Base-by-base conservation (phyloP, 1,139 yeast genomes). In the Pichia terricola region DNA sequence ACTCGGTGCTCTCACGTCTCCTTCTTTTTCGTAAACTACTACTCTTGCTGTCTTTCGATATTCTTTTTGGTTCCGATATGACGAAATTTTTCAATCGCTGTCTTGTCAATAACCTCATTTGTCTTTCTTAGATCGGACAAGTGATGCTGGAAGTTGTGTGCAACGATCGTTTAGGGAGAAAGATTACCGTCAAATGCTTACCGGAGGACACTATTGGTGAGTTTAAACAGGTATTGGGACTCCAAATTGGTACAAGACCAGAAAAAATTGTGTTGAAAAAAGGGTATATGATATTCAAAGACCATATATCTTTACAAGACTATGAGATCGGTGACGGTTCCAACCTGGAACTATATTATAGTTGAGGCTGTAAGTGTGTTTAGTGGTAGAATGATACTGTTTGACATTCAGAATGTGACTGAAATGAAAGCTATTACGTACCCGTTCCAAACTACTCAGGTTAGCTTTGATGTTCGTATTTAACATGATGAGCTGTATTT, bases 251-350 rank as follows among this genome's bases (percentile, higher is more conserved):
- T 3, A 82, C 89, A 1, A 67, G 79, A 1, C 67, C 75, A 39
- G 83, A 79, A 35, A 86, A 86, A 61, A 67, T 81, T 51, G 72
- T 79, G 2, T 63, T 85, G 52, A 84, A 82, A 60, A 85, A 82
- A 56, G 94, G 94, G 0, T 81, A 88, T 57, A 81, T 79, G 49
- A 77, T 85, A 0, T 81, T 77, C 62, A 89, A 89, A 60, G 94
- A 91, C 57, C 97, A 88, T 58, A 89, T 91, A 47, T 73, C 89
- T 0, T 68, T 91, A 43, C 95, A 83, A 27, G 98, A 91, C 61
- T 91, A 94, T 60, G 98, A 91, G 62, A 78, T 91, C 16, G 95
- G 88, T 58, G 83, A 88, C 61, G 95, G 95, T 26, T 81, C 84
- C 54, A 86, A 81, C 60, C 66, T 91, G 53, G 98, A 91, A 62